A percentile compares a stretch with the other conserved stretches of the same genome.
Evolutionary conservation across 108 stramenopile species (phyloP).

Genomic region (Skeletonema menzelii): DNA sequence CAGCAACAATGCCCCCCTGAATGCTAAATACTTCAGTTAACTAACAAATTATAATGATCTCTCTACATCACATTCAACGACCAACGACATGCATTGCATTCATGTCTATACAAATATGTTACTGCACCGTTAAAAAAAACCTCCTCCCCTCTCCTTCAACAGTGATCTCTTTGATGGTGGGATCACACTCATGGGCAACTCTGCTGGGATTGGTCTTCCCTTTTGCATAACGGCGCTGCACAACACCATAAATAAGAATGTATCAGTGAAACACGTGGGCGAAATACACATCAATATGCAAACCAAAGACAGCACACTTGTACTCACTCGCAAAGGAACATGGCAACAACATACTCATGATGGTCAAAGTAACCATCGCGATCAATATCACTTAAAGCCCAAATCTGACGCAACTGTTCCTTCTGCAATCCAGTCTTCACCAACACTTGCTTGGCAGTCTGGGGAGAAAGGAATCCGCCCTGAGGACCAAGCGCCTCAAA

Average conservation of each 20-base stretch:
- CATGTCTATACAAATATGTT: background rate
- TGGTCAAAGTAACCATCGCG: constrained; percentile 89
- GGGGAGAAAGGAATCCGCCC: constrained; percentile 80
- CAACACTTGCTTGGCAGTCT: constrained; percentile 81
- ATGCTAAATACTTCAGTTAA: background rate
- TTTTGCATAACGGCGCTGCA: constrained; percentile 78
- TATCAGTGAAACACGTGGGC: background rate
- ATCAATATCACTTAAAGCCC: constrained; percentile 93
- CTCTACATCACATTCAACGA: background rate
- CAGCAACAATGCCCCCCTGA: no score
- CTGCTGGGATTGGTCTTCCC: constrained; percentile 79
- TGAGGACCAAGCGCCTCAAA: constrained; percentile 80
- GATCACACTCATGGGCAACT: constrained; percentile 71
- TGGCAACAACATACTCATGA: constrained; percentile 93
- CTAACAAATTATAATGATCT: background rate
- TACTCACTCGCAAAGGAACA: constrained; percentile 79
- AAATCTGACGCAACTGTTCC: constrained; percentile 90
- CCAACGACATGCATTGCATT: background rate
- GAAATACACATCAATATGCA: background rate
- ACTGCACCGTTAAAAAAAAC: background rate
- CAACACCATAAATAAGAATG: background rate
- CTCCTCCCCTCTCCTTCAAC: constrained; percentile 5
- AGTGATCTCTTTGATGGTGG: constrained; percentile 72
- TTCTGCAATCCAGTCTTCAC: constrained; percentile 83
- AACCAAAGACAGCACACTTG: background rate